Evolutionary conservation across 140 eudicot genomes (phyloP), one percentile per base, ranked within the genome.

Genomic region (Bidens hawaiensis): DNA sequence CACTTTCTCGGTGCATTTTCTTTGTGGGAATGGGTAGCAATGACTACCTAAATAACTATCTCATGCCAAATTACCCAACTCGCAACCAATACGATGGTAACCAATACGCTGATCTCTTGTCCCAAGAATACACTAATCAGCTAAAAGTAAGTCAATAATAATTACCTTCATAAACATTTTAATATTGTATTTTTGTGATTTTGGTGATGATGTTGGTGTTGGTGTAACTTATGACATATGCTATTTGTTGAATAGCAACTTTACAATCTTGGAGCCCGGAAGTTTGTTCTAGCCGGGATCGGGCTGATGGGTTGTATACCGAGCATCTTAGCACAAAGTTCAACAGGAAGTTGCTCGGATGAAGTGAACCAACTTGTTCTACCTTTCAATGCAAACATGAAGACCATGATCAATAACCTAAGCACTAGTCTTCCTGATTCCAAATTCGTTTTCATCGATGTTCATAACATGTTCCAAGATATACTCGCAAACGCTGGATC

Each of bases 1-100:
- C 85, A 2, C 72, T 91, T 2, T 60, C 87, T 4, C 67, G 73
- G 3, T 84, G 89, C 79, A 78, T 91, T 25, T 91, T 84, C 81
- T 91, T 91, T 23, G 95, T 91, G 0, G 98, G 98, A 40, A 85
- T 91, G 95, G 98, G 98, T 7, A 91, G 98, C 76, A 91, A 91
- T 31, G 98, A 91, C 81, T 87, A 91, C 77, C 69, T 91, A 59
- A 91, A 91, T 83, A 91, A 91, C 67, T 91, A 91, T 62, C 96
- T 91, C 49, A 91, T 91, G 96, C 96, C 96, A 1, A 91, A 85
- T 63, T 91, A 87, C 72, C 75, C 80, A 9, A 91, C 96, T n/a
- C 78, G 81, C 19, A 79, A 78, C 60, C 95, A 78, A 25, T 91
- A 73, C 48, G 85, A 87, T 24, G 80, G 80, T 27, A 83, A 82